A percentile compares a stretch with the other conserved stretches of the same genome.
These are phyloP conservation scores for Boletus sensibilis DNA, from an alignment of 768 basidiomycete species.

Conservation along the genomic window DNA sequence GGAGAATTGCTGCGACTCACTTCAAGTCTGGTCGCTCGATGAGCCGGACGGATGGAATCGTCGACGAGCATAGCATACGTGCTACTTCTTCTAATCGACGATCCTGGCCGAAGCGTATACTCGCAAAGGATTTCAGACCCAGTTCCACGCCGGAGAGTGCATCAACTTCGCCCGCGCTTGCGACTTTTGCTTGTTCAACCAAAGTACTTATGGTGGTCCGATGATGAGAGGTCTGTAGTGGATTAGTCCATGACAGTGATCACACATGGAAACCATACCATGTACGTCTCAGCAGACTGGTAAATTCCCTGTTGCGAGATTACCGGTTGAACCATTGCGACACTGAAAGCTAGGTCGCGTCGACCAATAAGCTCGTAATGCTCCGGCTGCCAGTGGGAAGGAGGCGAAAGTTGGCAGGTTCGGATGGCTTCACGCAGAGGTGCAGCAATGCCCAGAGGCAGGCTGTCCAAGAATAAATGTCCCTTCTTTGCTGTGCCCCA, in stretches of 20 bases:
- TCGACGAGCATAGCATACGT: slow-evolving; percentile 83
- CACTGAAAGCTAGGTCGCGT: slow-evolving; percentile 33
- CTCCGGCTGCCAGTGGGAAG: slow-evolving; percentile 62
- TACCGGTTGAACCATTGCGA: slow-evolving; percentile 31
- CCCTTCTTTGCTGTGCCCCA: slow-evolving; percentile 41
- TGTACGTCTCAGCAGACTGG: slow-evolving; percentile 35
- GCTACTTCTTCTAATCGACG: slow-evolving; percentile 88
- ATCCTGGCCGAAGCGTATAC: slow-evolving; percentile 88
- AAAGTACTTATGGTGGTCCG: slow-evolving; percentile 54
- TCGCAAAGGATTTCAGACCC: slow-evolving; percentile 69
- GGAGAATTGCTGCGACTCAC: slow-evolving; percentile 38
- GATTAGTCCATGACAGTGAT: slow-evolving; percentile 9
- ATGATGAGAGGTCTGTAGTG: slow-evolving; percentile 46
- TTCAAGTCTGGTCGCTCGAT: slow-evolving; percentile 69
- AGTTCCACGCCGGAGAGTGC: slow-evolving; percentile 70
- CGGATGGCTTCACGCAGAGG: slow-evolving; percentile 85
- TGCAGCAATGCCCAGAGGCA: slow-evolving; percentile 70
- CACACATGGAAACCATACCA: slow-evolving; percentile 15
- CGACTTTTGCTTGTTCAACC: slow-evolving; percentile 47
- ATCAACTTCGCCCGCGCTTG: slow-evolving; percentile 55
- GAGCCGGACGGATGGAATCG: slow-evolving; percentile 60
- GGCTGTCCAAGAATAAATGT: slow-evolving; percentile 46
- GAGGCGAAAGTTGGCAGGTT: slow-evolving; percentile 77
- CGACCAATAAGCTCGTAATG: slow-evolving; percentile 35
- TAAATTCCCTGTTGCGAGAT: slow-evolving; percentile 29